Evolutionary conservation across 148 eudicot species (phyloP).

Genomic region (Silene latifolia): DNA sequence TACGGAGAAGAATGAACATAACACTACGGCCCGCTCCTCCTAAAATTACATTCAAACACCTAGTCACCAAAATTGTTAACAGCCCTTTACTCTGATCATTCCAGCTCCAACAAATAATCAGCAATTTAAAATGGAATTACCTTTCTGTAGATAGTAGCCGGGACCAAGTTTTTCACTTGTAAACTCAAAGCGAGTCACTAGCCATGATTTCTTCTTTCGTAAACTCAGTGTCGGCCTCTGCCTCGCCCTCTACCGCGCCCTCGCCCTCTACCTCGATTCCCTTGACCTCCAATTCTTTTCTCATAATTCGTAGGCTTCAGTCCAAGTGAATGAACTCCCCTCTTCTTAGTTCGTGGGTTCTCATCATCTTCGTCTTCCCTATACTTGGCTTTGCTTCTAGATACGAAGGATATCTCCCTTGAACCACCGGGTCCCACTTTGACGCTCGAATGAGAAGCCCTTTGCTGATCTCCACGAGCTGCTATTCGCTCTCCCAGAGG

Average conservation of each 20-base stretch:
- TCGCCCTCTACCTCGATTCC: conserved; percentile 41
- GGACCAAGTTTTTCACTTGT: neutral
- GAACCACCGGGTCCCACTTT: conserved; percentile 86
- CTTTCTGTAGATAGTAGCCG: neutral
- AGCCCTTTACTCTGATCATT: neutral
- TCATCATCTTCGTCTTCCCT: conserved; percentile 65
- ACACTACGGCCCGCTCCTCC: neutral
- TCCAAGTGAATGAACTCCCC: conserved; percentile 76
- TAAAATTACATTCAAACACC: neutral
- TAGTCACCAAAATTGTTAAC: neutral
- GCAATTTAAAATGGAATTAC: neutral
- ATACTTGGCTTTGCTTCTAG: conserved; percentile 57
- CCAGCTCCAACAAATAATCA: neutral
- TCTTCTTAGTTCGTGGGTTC: conserved; percentile 45
- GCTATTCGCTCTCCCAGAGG: conserved; percentile 76
- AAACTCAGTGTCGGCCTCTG: conserved; percentile 37
- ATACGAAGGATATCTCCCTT: conserved; percentile 71
- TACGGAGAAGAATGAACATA: neutral
- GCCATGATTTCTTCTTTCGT: neutral
- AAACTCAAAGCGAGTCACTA: neutral
- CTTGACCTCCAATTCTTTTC: conserved; percentile 44
- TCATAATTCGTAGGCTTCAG: conserved; percentile 50
- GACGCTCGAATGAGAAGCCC: conserved; percentile 34
- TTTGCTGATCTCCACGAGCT: conserved; percentile 33
- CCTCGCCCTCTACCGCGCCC: conserved; percentile 41